A percentile compares a stretch with the other conserved stretches of the same genome.
phyloP scores from a whole-genome alignment of 75 land plant genomes.

The Selaginella moellendorffii region DNA sequence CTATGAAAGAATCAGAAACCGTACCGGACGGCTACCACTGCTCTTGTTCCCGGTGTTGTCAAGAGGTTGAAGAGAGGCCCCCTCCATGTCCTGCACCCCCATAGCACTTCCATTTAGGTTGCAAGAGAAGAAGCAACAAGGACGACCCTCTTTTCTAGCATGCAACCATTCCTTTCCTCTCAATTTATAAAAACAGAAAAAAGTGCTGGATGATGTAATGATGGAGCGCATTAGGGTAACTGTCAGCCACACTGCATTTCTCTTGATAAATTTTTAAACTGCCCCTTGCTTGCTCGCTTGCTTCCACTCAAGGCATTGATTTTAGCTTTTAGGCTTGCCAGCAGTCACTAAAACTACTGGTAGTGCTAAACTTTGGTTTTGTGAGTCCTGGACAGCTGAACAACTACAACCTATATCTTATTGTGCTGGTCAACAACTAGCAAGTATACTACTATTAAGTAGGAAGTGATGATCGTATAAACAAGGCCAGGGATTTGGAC shows the following conservation, averaged over 20 bases:
- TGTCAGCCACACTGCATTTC: neutral
- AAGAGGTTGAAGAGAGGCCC: too few species aligned
- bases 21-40: too few species aligned
- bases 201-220: neutral
- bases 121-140: neutral
- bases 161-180: neutral
- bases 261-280: neutral
- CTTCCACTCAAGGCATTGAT: neutral
- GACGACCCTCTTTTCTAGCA: neutral
- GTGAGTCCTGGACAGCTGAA: neutral
- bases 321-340: neutral
- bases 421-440: conserved; percentile 1
- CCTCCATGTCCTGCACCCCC: too few species aligned
- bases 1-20: too few species aligned
- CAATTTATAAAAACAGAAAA: neutral
- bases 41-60: neutral
- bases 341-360: too few species aligned
- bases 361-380: neutral
- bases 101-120: too few species aligned
- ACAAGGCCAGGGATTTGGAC: neutral
- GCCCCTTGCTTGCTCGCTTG: neutral
- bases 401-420: neutral
- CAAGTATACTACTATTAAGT: too few species aligned
- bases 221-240: neutral
- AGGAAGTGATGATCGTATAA: too few species aligned